Evolutionary conservation across 129 eudicot genomes (phyloP).

Genomic region (Tanacetum coccineum): DNA sequence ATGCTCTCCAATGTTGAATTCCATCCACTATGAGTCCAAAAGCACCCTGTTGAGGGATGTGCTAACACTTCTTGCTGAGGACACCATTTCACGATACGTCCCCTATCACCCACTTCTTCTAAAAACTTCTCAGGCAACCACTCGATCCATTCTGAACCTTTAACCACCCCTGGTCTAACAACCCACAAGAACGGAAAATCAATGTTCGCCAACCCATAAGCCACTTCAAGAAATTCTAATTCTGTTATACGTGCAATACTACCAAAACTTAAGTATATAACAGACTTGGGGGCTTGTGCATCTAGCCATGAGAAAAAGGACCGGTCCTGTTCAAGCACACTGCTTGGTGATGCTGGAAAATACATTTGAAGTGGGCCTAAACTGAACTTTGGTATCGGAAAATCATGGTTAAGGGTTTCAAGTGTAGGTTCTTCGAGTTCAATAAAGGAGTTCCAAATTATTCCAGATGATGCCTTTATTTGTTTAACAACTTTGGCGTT

Average conservation of each 20-base stretch:
- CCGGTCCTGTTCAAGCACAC: conserved; percentile 28
- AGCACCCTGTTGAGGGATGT: no score
- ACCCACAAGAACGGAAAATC: conserved; percentile 9
- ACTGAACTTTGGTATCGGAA: conserved; percentile 23
- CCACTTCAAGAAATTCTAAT: conserved; percentile 19
- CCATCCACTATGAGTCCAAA: no score
- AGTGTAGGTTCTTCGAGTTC: conserved; percentile 27
- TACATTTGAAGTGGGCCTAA: conserved; percentile 38
- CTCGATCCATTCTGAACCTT: not conserved
- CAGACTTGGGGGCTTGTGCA: conserved; percentile 27
- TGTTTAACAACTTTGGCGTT: not conserved
- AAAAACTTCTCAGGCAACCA: conserved; percentile 7
- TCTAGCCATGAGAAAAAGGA: conserved; percentile 36
- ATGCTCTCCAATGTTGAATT: no score
- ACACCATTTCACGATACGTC: conserved; percentile 16
- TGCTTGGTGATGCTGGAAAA: conserved; percentile 20
- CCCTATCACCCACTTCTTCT: conserved; percentile 24
- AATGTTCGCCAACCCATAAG: conserved; percentile 22
- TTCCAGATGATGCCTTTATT: conserved; percentile 16
- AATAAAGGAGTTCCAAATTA: conserved; percentile 29
- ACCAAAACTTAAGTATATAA: conserved; percentile 31
- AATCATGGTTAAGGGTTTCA: not conserved
- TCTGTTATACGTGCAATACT: conserved; percentile 20
- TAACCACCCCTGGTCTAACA: no score
- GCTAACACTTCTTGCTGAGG: conserved; percentile 19